A percentile compares a stretch with the other conserved stretches of the same genome.
Evolutionary conservation across 1,284 basidiomycete genomes (phyloP).

Genomic region (Ceratobasidium sp.): DNA sequence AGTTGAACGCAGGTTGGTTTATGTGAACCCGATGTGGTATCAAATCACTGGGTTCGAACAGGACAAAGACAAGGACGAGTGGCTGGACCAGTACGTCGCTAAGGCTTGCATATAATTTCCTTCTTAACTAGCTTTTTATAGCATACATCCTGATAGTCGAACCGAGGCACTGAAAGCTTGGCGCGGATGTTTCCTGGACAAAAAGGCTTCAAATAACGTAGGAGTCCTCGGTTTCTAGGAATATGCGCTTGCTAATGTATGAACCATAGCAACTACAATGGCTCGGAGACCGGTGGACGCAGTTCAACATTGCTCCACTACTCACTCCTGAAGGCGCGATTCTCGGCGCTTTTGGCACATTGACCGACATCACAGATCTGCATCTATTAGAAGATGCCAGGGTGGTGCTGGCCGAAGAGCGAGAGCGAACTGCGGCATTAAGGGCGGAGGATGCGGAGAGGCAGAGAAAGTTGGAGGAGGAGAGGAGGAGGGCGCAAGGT

Average conservation of each 20-base stretch:
- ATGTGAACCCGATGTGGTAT: slow-evolving; percentile 5
- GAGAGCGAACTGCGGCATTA: slow-evolving; percentile 48
- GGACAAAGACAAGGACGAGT: not conserved
- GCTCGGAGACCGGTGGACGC: not conserved
- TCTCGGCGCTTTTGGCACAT: not conserved
- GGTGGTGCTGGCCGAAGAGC: slow-evolving; percentile 48
- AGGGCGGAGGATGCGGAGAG: slow-evolving; percentile 47
- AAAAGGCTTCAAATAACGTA: not conserved
- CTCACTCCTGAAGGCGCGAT: not conserved
- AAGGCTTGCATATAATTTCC: not conserved
- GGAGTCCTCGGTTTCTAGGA: not conserved
- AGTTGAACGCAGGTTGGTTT: not conserved
- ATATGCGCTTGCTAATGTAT: slow-evolving; percentile 41
- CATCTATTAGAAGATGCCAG: slow-evolving; percentile 48
- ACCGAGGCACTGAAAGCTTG: not conserved
- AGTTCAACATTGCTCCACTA: slow-evolving; percentile 6
- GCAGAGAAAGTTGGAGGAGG: slow-evolving; percentile 44
- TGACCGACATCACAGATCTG: slow-evolving; percentile 48
- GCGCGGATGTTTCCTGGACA: slow-evolving; percentile 46
- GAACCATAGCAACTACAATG: not conserved
- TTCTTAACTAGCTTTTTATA: not conserved
- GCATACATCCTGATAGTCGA: not conserved
- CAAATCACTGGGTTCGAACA: not conserved
- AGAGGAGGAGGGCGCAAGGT: slow-evolving; percentile 50
- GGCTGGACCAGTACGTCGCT: not conserved